Percentiles rank a stretch among this genome's conserved stretches.
Conservation (phyloP, 768 basidiomycete genomes). For the Boletales sp. region DNA sequence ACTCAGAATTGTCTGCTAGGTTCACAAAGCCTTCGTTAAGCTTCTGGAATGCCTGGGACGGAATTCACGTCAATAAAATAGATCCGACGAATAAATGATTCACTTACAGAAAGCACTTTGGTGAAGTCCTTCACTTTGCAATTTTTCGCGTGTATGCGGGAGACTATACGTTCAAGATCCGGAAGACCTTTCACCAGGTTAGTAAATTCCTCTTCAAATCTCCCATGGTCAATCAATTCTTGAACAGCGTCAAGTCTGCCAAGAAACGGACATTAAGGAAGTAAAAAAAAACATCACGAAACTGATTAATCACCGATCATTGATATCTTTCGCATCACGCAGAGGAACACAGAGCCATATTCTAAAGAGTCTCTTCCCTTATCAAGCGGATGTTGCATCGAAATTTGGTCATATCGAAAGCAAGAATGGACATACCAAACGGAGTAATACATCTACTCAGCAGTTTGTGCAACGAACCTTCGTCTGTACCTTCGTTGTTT, state of each 20-base stretch:
- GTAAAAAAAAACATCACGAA: slow-evolving; percentile 5
- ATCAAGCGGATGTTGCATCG: slow-evolving; percentile 4
- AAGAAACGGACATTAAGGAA: slow-evolving; percentile 14
- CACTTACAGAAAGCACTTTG: slow-evolving; percentile 69
- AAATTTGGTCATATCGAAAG: slow-evolving; percentile 4
- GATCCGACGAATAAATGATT: background rate
- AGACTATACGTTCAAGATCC: slow-evolving; percentile 91
- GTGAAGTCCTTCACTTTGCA: slow-evolving; percentile 86
- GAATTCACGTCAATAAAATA: slow-evolving; percentile 1
- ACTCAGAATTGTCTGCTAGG: slow-evolving; percentile 62
- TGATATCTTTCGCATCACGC: slow-evolving; percentile 78
- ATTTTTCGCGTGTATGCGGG: slow-evolving; percentile 90
- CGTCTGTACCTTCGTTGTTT: slow-evolving; percentile 92
- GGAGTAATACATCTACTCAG: slow-evolving; percentile 85
- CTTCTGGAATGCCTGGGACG: slow-evolving; percentile 66
- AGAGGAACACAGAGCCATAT: slow-evolving; percentile 96
- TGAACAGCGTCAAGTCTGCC: slow-evolving; percentile 89
- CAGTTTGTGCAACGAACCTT: slow-evolving; percentile 83
- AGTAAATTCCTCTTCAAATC: slow-evolving; percentile 73
- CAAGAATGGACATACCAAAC: slow-evolving; percentile 54
- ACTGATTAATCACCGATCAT: slow-evolving; percentile 60
- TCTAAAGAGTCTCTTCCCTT: slow-evolving; percentile 95
- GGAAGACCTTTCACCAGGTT: slow-evolving; percentile 78
- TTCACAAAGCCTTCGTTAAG: slow-evolving; percentile 63
- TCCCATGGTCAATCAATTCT: slow-evolving; percentile 78